phyloP scores from a whole-genome alignment of 1,139 yeast genomes.

The Casaregolazyma suthepensis region DNA sequence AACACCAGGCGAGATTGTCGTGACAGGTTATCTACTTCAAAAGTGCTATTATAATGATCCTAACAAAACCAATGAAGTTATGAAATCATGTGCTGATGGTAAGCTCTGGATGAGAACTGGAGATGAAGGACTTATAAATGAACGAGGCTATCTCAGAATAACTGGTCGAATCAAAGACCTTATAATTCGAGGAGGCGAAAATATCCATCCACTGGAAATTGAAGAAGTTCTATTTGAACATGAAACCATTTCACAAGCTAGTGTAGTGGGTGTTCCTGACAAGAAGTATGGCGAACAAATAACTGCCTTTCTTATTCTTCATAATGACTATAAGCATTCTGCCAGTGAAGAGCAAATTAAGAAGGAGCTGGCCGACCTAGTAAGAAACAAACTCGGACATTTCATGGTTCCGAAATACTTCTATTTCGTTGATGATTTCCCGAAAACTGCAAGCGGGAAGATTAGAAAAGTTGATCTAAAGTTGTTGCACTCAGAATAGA shows the following conservation, averaged over 20 bases:
- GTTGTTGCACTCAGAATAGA: conserved; percentile 14
- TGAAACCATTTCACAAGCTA: conserved; percentile 28
- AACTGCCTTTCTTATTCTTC: conserved; percentile 28
- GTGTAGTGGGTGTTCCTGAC: conserved; percentile 32
- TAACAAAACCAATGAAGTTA: conserved; percentile 26
- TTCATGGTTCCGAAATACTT: conserved; percentile 30
- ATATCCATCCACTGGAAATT: conserved; percentile 32
- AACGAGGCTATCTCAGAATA: conserved; percentile 27
- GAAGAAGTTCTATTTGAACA: conserved; percentile 31
- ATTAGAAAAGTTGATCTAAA: conserved; percentile 31
- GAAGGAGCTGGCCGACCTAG: conserved; percentile 23
- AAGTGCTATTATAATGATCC: conserved; percentile 27
- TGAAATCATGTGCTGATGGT: conserved; percentile 24
- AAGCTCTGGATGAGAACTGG: conserved; percentile 34
- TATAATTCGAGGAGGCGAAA: conserved; percentile 35
- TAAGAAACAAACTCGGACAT: conserved; percentile 27
- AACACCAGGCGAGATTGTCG: conserved; percentile 28
- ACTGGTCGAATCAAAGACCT: conserved; percentile 34
- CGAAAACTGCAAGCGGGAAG: conserved; percentile 33
- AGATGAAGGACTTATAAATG: conserved; percentile 32
- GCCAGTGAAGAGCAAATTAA: conserved; percentile 10
- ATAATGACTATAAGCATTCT: conserved; percentile 17
- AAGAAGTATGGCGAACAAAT: conserved; percentile 31
- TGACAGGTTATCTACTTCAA: conserved; percentile 30
- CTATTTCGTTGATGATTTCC: conserved; percentile 28